These are phyloP conservation scores for Trypanosoma boissoni DNA, from an alignment of 208 protist species.

Conservation along the genomic window DNA sequence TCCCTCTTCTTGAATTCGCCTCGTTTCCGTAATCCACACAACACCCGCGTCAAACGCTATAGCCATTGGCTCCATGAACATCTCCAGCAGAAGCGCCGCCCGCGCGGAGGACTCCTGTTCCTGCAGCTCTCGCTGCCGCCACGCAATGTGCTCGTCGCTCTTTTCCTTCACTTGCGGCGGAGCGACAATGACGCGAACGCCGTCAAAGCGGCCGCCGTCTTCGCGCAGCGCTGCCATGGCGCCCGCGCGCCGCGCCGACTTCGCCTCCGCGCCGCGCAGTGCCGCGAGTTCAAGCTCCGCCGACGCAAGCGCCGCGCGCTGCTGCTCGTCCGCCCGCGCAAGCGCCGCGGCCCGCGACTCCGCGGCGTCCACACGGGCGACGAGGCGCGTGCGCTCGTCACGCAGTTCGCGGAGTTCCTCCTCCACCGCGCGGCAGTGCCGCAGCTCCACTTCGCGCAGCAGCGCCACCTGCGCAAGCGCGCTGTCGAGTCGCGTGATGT, in stretches of 20 bases:
- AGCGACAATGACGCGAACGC: conserved; percentile 20
- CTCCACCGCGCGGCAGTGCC: conserved; percentile 35
- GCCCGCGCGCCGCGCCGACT: conserved; percentile 32
- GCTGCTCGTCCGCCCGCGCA: conserved; percentile 26
- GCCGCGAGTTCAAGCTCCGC: conserved; percentile 53
- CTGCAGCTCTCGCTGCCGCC: conserved; percentile 19
- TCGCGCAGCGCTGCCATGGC: conserved; percentile 25
- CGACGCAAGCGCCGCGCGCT: conserved; percentile 17
- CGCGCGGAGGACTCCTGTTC: conserved; percentile 51
- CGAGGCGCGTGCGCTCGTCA: conserved; percentile 31
- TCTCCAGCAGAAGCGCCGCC: conserved; percentile 48
- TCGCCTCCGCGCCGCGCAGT: conserved; percentile 62
- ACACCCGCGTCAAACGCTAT: conserved; percentile 86
- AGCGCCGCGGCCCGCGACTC: conserved; percentile 17
- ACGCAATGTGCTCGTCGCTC: background rate
- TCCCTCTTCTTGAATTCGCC: conserved; percentile 5
- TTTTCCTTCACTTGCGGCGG: conserved; percentile 3
- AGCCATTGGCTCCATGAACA: conserved; percentile 80
- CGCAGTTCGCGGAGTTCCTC: conserved; percentile 38
- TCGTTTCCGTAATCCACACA: conserved; percentile 65
- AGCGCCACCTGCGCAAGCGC: conserved; percentile 74
- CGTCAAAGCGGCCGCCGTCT: conserved; percentile 18
- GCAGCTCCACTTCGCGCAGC: conserved; percentile 70
- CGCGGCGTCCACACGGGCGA: conserved; percentile 35
- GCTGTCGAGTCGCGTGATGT: conserved; percentile 80